Evolutionary conservation across 169 alveolate species (phyloP).

Genomic region (Plasmodium gallinaceum): DNA sequence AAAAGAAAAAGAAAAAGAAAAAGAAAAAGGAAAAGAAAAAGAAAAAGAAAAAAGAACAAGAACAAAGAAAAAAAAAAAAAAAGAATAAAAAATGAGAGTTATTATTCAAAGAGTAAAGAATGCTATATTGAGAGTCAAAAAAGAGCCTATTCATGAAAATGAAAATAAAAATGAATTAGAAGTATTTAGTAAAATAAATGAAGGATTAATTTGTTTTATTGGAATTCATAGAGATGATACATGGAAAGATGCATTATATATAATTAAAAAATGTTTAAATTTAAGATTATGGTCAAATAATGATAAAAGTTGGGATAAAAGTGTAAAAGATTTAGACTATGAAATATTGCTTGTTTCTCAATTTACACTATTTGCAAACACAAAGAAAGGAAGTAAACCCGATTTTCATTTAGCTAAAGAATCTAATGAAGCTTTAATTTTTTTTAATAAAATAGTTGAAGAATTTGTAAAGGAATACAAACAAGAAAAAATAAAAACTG

Average conservation of each 20-base stretch:
- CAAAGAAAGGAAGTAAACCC: conserved; percentile 93
- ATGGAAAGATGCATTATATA: conserved; percentile 69
- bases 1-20: not conserved
- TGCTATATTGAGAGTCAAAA: conserved; percentile 34
- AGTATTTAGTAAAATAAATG: conserved; percentile 50
- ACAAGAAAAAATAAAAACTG: conserved; percentile 74
- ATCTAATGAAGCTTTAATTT: conserved; percentile 89
- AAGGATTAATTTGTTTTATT: conserved; percentile 52
- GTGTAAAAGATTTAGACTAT: conserved; percentile 87
- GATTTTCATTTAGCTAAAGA: conserved; percentile 95
- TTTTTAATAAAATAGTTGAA: conserved; percentile 89
- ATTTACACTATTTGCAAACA: conserved; percentile 92
- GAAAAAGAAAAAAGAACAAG: not conserved
- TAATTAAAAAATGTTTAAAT: conserved; percentile 88
- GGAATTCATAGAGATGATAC: conserved; percentile 69
- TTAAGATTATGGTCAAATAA: conserved; percentile 89
- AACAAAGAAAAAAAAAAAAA: not conserved
- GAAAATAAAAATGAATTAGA: conserved; percentile 55
- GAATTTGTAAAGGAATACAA: conserved; percentile 62
- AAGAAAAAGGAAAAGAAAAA: not conserved
- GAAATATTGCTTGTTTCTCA: conserved; percentile 92
- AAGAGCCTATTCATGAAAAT: conserved; percentile 9
- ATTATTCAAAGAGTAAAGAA: conserved; percentile 51
- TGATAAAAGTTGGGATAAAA: conserved; percentile 89
- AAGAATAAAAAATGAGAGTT: conserved; percentile 11